phyloP scores from a whole-genome alignment of 306 rosid genomes.

The Rubus parviflorus region DNA sequence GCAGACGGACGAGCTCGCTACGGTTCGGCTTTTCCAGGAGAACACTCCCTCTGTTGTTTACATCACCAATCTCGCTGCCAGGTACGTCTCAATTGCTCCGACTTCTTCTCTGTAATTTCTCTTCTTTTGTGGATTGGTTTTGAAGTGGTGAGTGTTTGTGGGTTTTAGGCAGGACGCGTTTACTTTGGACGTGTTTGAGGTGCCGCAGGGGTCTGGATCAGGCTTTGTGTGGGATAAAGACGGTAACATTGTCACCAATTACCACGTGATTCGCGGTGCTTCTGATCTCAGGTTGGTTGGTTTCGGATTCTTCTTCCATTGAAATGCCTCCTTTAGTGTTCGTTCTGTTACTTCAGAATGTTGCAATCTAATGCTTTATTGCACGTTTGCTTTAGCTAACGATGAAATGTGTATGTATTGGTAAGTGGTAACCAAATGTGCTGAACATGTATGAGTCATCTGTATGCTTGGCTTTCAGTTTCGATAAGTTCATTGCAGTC shows the following conservation, averaged over 20 bases:
- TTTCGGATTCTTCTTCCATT: background rate
- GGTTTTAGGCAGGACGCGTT: constrained; percentile 90
- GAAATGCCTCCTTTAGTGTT: background rate
- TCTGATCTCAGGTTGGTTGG: constrained; percentile 85
- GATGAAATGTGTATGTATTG: background rate
- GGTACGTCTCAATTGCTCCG: constrained; percentile 25
- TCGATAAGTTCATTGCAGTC: background rate
- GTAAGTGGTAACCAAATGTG: background rate
- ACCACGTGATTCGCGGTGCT: constrained; percentile 97
- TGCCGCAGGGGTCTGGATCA: constrained; percentile 96
- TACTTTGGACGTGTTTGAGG: constrained; percentile 93
- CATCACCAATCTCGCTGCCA: constrained; percentile 89
- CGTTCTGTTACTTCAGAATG: background rate
- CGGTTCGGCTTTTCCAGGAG: constrained; percentile 87
- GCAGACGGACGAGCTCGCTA: constrained; percentile 92
- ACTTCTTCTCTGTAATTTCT: no score
- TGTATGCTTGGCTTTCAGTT: background rate
- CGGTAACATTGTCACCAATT: constrained; percentile 90
- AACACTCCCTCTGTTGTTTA: constrained; percentile 93
- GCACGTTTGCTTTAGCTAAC: no score
- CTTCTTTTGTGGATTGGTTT: background rate
- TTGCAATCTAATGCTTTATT: background rate
- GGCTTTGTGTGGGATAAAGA: constrained; percentile 93
- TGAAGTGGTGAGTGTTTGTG: background rate
- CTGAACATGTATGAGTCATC: background rate